phyloP scores from a whole-genome alignment of 148 eudicot genomes.

The Arbutus unedo region DNA sequence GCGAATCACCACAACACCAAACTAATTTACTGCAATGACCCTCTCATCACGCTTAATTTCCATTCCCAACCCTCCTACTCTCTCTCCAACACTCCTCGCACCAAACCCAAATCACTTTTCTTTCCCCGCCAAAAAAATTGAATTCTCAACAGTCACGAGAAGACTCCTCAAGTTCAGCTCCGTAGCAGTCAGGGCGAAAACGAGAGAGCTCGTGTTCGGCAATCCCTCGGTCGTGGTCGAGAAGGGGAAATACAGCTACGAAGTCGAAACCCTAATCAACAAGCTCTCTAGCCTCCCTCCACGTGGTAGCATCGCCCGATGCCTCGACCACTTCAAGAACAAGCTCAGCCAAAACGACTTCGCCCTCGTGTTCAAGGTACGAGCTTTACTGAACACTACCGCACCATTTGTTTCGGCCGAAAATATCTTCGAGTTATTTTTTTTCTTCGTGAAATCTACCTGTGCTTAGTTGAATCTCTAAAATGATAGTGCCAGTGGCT shows the following conservation, averaged over 20 bases:
- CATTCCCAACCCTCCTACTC: constrained; percentile 23
- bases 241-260: constrained; percentile 89
- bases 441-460: neutral
- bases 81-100: constrained; percentile 26
- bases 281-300: constrained; percentile 89
- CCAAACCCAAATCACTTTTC: constrained; percentile 13
- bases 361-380: constrained; percentile 56
- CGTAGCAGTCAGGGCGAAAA: constrained; percentile 40
- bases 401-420: neutral
- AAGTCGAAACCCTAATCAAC: constrained; percentile 75
- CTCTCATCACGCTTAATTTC: constrained; percentile 20
- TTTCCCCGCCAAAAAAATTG: neutral
- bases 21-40: constrained; percentile 24
- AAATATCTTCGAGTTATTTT: neutral
- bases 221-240: constrained; percentile 65
- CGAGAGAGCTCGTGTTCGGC: constrained; percentile 63
- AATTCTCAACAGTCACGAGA: neutral
- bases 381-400: neutral
- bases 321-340: constrained; percentile 76
- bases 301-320: constrained; percentile 81
- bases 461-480: neutral
- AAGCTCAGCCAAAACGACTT: constrained; percentile 79
- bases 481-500: neutral
- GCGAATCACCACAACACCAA: constrained; percentile 6
- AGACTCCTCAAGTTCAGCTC: constrained; percentile 15